These are phyloP conservation scores for Xylaria flabelliformis DNA, from an alignment of 495 filamentous ascomycete genomes.

Conservation along the genomic window DNA sequence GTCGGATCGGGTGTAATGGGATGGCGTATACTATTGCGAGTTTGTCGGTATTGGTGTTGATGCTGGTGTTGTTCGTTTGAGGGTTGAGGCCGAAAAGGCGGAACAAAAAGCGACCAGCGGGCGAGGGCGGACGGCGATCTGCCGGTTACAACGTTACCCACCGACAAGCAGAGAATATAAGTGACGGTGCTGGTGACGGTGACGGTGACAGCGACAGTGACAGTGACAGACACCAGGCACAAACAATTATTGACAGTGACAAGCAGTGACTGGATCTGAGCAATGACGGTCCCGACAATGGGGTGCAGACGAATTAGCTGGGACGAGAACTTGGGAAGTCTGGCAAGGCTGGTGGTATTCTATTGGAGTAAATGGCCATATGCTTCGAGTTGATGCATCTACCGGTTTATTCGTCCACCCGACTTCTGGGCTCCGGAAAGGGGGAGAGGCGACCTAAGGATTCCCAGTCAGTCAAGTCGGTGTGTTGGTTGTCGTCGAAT, in stretches of 20 bases:
- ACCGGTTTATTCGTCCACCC: slow-evolving; percentile 17
- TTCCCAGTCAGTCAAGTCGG: slow-evolving; percentile 11
- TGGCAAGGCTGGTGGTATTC: slow-evolving; percentile 3
- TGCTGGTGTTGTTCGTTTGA: background rate
- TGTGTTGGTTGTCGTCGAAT: background rate
- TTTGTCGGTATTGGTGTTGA: background rate
- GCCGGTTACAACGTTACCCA: slow-evolving; percentile 10
- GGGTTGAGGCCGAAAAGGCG: slow-evolving; percentile 16
- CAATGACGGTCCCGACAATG: background rate
- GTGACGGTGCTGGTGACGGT: background rate
- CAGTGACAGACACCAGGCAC: background rate
- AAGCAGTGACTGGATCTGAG: background rate
- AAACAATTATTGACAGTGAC: background rate
- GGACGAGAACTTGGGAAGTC: background rate
- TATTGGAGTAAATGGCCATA: background rate
- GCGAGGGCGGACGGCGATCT: slow-evolving; percentile 7
- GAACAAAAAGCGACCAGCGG: slow-evolving; percentile 24
- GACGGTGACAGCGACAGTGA: background rate
- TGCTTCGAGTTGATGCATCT: slow-evolving; percentile 13
- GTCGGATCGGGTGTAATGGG: background rate
- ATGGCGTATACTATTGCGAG: slow-evolving; percentile 8
- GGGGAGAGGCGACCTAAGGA: slow-evolving; percentile 3
- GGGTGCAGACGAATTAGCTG: background rate
- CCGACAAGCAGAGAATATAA: background rate
- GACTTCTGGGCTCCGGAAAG: background rate